Base-by-base conservation (phyloP, 495 filamentous ascomycete species). In the Penicillium fimorum region DNA sequence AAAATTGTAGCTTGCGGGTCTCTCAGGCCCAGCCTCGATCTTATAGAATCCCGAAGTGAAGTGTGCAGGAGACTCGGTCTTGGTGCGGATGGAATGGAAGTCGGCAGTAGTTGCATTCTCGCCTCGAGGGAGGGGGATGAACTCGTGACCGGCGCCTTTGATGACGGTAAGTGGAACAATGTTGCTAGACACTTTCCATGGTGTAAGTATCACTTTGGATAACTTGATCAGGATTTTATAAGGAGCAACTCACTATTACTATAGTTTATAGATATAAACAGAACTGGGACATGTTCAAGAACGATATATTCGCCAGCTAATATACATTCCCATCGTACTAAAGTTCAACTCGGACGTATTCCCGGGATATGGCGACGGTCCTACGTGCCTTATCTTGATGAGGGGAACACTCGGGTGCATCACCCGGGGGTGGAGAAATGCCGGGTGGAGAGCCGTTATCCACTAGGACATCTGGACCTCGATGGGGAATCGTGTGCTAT, bases 1-100 rank as follows among this genome's bases (percentile, higher is more conserved):
- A 38, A 64, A 70, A 5, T 37, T 66, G 42, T 70, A 70, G 37
- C 56, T 57, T 0, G 63, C 67, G 4, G 67, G 67, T 48, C 65
- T 37, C 53, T 64, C 46, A 30, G 65, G 58, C 1, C 67, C 67
- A 52, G 65, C 65, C 44, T 66, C 65, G 29, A 70, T 70, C 59
- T 70, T 70, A 32, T 70, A 71, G 47, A 71, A 69, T 5, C 66
- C 68, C 0, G 68, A 71, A 12, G 68, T 71, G 17, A 71, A 47
- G 47, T 65, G 33, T 2, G 68, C 56, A 6, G 68, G 68, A 5
- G 66, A 64, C 9, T 67, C 61, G 4, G 66, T 69, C 53, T 67
- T 51, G 44, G 68, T 71, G 32, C 64, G 66, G 4, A 65, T 69
- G 3, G 66, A 65, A 51, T 69, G 68, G 55, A 67, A 71, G 49